A percentile compares a stretch with the other conserved stretches of the same genome.
phyloP scores from a whole-genome alignment of 164 flowering plant genomes.

The Berberis thunbergii region DNA sequence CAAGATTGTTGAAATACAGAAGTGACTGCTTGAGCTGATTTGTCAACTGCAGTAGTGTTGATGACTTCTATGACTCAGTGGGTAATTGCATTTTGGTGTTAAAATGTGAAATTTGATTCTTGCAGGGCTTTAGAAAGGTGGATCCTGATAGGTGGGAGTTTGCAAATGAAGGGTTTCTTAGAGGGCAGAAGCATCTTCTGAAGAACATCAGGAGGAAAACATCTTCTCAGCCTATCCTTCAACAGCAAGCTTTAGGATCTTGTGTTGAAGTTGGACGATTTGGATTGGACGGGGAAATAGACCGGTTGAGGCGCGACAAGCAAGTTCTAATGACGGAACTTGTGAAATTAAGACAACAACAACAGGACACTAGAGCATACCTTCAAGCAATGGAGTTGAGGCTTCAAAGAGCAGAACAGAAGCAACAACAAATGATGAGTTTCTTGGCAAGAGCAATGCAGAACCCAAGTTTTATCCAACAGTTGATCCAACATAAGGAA shows the following conservation, averaged over 20 bases:
- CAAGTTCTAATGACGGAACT: conserved; percentile 53
- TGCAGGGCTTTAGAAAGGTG: conserved; percentile 80
- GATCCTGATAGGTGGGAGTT: conserved; percentile 90
- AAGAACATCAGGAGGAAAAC: conserved; percentile 51
- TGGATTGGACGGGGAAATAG: conserved; percentile 55
- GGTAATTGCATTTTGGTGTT: background rate
- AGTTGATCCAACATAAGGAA: conserved; percentile 46
- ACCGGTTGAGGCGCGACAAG: conserved; percentile 57
- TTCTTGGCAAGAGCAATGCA: conserved; percentile 70
- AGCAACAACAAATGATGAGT: conserved; percentile 66
- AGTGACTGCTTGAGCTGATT: too few species aligned
- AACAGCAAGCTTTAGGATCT: conserved; percentile 26
- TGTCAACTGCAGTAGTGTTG: too few species aligned
- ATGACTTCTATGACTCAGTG: too few species aligned
- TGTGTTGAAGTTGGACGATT: conserved; percentile 65
- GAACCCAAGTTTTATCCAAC: conserved; percentile 54
- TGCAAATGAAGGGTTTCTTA: conserved; percentile 74
- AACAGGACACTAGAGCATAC: conserved; percentile 35
- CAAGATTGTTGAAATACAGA: too few species aligned
- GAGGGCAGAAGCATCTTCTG: conserved; percentile 62
- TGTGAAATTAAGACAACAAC: conserved; percentile 69
- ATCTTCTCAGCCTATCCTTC: conserved; percentile 12
- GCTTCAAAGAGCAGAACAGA: conserved; percentile 45
- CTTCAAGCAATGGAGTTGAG: conserved; percentile 48
- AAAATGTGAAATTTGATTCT: conserved; percentile 3